Evolutionary conservation across 176 grass and related monocot species (phyloP).

Genomic region (Oryza meridionalis): DNA sequence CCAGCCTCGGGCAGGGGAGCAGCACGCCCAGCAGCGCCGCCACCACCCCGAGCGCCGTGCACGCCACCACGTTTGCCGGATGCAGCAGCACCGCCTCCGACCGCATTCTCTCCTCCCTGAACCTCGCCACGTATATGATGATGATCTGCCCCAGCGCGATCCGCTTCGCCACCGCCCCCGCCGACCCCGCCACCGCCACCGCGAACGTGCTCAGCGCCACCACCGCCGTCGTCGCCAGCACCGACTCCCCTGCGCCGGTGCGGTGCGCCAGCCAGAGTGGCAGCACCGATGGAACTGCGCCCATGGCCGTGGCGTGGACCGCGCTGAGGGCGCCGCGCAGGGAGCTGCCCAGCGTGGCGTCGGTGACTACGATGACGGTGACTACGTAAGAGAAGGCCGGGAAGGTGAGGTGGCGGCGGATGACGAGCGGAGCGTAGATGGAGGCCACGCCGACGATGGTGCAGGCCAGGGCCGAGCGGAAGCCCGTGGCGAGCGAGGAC

Average conservation of each 20-base stretch:
- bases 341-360: constrained; percentile 64
- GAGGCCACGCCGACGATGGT: constrained; percentile 59
- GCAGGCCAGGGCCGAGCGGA: constrained; percentile 71
- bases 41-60: constrained; percentile 63
- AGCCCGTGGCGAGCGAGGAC: constrained; percentile 44
- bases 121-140: constrained; percentile 73
- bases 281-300: constrained; percentile 62
- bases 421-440: constrained; percentile 41
- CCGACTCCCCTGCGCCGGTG: constrained; percentile 39
- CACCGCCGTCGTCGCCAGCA: constrained; percentile 35
- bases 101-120: constrained; percentile 16
- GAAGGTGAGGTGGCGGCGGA: constrained; percentile 57
- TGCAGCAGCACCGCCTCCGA: constrained; percentile 37
- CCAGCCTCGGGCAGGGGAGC: constrained; percentile 73
- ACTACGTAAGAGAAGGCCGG: constrained; percentile 83
- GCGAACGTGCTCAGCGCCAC: constrained; percentile 66
- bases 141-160: constrained; percentile 84
- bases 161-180: constrained; percentile 52
- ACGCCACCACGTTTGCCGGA: constrained; percentile 66
- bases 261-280: constrained; percentile 60
- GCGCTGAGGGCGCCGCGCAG: constrained; percentile 49
- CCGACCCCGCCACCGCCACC: constrained; percentile 55
- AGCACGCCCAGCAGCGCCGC: constrained; percentile 62
- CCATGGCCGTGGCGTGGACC: constrained; percentile 66
- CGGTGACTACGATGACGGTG: constrained; percentile 61